phyloP scores from a whole-genome alignment of 208 protist species.

The Leishmania amazonensis region DNA sequence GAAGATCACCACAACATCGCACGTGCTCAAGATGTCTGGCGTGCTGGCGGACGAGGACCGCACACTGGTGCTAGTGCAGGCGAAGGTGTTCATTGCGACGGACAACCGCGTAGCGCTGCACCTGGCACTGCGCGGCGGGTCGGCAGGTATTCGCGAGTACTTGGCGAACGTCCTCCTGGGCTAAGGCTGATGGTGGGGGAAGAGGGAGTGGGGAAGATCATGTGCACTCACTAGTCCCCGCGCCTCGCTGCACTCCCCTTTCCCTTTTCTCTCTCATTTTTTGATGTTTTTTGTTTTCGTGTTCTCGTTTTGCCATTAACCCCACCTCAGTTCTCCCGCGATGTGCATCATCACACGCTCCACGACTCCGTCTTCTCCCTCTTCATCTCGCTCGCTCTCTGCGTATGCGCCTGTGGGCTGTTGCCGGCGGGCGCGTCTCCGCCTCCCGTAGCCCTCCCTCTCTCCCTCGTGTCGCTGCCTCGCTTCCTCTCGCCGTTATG shows the following conservation, averaged over 20 bases:
- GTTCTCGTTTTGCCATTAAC: no score
- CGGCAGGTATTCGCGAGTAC: slow-evolving; percentile 72
- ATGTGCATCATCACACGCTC: no score
- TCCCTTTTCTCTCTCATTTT: neutral
- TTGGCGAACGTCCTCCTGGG: slow-evolving; percentile 66
- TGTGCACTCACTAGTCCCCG: neutral
- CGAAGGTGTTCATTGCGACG: slow-evolving; percentile 75
- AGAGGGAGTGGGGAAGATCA: neutral
- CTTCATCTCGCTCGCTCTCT: neutral
- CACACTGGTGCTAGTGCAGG: slow-evolving; percentile 75
- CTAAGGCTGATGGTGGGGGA: slow-evolving; percentile 23
- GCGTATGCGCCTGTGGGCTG: neutral
- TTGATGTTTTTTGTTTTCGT: neutral
- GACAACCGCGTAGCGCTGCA: slow-evolving; percentile 79
- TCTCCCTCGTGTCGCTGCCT: neutral
- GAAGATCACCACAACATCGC: slow-evolving; percentile 69
- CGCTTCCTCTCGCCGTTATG: neutral
- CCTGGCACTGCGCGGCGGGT: slow-evolving; percentile 73
- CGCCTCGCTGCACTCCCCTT: neutral
- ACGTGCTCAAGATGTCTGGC: slow-evolving; percentile 84
- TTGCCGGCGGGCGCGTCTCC: neutral
- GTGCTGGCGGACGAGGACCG: slow-evolving; percentile 54
- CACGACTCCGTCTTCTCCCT: neutral
- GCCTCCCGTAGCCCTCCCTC: neutral
- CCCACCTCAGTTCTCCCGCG: neutral